These are phyloP conservation scores for Neonectria punicea DNA, from an alignment of 2,329 filamentous ascomycete genomes.

Conservation along the genomic window DNA sequence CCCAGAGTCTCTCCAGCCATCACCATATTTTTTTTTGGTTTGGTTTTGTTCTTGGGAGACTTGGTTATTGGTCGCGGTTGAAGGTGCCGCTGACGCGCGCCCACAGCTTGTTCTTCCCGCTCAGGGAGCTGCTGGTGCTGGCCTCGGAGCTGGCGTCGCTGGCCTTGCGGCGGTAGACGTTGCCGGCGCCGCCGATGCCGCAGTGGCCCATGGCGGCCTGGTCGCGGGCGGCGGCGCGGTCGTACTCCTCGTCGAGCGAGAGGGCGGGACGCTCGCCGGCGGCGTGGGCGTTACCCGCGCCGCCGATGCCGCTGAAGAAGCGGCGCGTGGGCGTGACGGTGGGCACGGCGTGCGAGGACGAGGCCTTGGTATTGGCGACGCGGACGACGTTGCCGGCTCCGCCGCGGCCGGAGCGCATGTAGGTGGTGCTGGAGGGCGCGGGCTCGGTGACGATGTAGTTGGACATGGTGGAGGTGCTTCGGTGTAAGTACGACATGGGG, in stretches of 20 bases:
- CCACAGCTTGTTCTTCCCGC: slow-evolving; percentile 48
- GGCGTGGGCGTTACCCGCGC: slow-evolving; percentile 70
- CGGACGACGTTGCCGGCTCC: slow-evolving; percentile 67
- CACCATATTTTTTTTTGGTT: slow-evolving; percentile 8
- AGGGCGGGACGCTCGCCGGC: slow-evolving; percentile 58
- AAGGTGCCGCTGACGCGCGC: slow-evolving; percentile 48
- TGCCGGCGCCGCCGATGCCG: slow-evolving; percentile 74
- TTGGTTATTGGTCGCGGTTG: slow-evolving; percentile 40
- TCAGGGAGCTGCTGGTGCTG: slow-evolving; percentile 53
- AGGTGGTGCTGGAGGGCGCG: slow-evolving; percentile 45
- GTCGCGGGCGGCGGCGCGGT: slow-evolving; percentile 56
- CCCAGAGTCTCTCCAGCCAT: background rate
- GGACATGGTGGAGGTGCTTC: slow-evolving; percentile 37
- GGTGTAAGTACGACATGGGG: background rate
- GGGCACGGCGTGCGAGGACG: slow-evolving; percentile 58
- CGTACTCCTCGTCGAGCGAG: slow-evolving; percentile 59
- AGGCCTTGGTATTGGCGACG: slow-evolving; percentile 52
- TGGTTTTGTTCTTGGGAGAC: background rate
- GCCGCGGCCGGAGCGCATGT: slow-evolving; percentile 64
- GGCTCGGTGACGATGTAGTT: slow-evolving; percentile 49
- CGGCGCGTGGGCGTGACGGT: slow-evolving; percentile 52
- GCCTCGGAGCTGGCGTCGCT: slow-evolving; percentile 48
- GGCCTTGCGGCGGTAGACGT: slow-evolving; percentile 66
- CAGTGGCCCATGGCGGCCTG: slow-evolving; percentile 65
- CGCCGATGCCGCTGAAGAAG: slow-evolving; percentile 74